Evolutionary conservation across 2,329 filamentous ascomycete genomes (phyloP).

Genomic region (Zasmidium citrigriseum): DNA sequence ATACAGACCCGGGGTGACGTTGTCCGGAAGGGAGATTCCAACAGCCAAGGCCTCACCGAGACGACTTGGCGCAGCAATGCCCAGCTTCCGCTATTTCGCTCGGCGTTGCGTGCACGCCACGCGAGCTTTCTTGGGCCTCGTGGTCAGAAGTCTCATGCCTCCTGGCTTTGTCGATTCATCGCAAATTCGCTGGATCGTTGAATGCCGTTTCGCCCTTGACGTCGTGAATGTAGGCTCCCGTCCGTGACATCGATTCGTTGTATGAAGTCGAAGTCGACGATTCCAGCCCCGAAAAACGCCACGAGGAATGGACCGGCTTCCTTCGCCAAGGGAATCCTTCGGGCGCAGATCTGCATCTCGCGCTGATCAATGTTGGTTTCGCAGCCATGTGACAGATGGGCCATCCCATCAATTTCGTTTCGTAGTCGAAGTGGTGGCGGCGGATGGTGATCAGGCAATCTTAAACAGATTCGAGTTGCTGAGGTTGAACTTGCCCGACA

Average conservation of each 20-base stretch:
- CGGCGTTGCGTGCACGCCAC: slow-evolving; percentile 2
- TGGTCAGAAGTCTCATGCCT: background rate
- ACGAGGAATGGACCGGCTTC: background rate
- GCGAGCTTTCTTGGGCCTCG: slow-evolving; percentile 3
- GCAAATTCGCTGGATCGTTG: too few relatives aligned
- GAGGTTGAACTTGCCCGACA: slow-evolving; percentile 18
- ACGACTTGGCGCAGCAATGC: background rate
- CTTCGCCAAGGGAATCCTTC: slow-evolving; percentile 2
- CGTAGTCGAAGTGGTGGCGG: background rate
- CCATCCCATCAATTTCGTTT: background rate
- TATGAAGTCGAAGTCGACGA: background rate
- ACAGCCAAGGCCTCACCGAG: slow-evolving; percentile 9
- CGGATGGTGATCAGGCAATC: slow-evolving; percentile 4
- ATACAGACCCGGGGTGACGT: background rate
- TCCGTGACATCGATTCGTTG: too few relatives aligned
- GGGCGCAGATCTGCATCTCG: slow-evolving; percentile 1
- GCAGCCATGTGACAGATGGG: background rate
- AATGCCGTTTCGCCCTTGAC: too few relatives aligned
- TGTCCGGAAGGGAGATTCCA: background rate
- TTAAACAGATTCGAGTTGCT: slow-evolving; percentile 11
- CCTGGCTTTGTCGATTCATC: too few relatives aligned
- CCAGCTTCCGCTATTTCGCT: background rate
- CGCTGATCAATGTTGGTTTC: background rate
- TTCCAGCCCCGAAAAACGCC: background rate
- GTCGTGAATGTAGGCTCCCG: too few relatives aligned